phyloP scores from a whole-genome alignment of 805 yeast genomes.

The Myxozyma udenii region DNA sequence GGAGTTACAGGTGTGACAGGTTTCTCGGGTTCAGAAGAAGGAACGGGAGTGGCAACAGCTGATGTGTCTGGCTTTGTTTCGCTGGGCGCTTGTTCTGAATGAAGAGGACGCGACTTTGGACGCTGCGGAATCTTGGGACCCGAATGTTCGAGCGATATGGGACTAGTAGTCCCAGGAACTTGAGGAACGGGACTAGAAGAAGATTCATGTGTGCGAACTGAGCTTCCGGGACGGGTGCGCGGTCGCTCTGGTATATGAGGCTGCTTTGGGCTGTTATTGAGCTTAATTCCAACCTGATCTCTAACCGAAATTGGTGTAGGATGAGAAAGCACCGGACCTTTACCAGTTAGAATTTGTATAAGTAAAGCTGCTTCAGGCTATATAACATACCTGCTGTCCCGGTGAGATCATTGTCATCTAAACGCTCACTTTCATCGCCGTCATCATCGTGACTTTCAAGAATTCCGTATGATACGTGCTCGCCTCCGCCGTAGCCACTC shows the following conservation, averaged over 20 bases:
- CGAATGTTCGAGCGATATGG: constrained; percentile 1
- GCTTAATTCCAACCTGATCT: background rate
- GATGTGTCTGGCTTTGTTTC: background rate
- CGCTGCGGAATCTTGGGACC: constrained; percentile 15
- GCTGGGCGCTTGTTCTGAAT: background rate
- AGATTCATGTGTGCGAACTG: too few relatives aligned
- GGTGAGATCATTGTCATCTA: constrained; percentile 13
- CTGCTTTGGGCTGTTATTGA: too few relatives aligned
- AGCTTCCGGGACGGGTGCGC: too few relatives aligned
- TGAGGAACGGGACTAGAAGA: background rate
- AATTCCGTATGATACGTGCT: constrained; percentile 15
- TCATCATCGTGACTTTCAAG: constrained; percentile 7
- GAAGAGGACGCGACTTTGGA: constrained; percentile 14
- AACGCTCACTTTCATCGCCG: constrained; percentile 4
- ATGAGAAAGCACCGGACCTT: background rate
- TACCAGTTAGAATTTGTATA: background rate
- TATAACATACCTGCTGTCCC: constrained; percentile 1
- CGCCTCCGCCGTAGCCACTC: constrained; percentile 20
- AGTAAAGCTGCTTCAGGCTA: background rate
- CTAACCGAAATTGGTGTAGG: background rate
- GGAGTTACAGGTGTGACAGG: constrained; percentile 1
- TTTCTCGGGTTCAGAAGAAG: background rate
- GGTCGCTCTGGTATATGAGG: too few relatives aligned
- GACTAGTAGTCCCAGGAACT: background rate
- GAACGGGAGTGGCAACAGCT: too few relatives aligned